Evolutionary conservation across 305 asterid species (phyloP).

Genomic region (Solanum hybrid): DNA sequence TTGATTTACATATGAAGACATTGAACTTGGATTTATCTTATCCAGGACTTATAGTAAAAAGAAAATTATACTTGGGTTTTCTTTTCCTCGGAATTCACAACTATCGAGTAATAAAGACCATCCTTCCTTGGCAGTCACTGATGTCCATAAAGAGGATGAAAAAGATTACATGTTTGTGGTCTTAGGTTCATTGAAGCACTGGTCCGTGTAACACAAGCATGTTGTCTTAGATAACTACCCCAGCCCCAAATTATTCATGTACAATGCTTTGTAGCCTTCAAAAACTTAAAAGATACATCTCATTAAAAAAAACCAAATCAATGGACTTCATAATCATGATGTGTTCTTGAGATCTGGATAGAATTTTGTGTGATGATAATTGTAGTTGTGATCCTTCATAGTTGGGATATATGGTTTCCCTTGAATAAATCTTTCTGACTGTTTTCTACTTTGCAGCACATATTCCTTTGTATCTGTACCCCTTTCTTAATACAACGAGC

Average conservation of each 20-base stretch:
- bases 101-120: not conserved
- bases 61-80: not conserved
- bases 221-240: not conserved
- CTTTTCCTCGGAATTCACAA: not conserved
- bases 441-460: constrained; percentile 56
- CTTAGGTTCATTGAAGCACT: not conserved
- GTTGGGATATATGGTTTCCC: not conserved
- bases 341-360: not conserved
- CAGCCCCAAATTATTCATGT: not conserved
- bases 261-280: not conserved
- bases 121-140: not conserved
- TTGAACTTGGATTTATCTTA: not conserved
- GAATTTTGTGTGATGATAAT: not conserved
- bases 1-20: not conserved
- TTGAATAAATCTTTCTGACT: not conserved
- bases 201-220: not conserved
- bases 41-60: not conserved
- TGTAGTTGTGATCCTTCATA: not conserved
- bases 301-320: not conserved
- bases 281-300: not conserved
- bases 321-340: not conserved
- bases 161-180: not conserved
- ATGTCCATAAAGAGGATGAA: not conserved
- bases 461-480: constrained; percentile 81
- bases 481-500: constrained; percentile 92